A percentile compares a stretch with the other conserved stretches of the same genome.
phyloP scores from a whole-genome alignment of 768 basidiomycete species.

The Boletus patriciae region DNA sequence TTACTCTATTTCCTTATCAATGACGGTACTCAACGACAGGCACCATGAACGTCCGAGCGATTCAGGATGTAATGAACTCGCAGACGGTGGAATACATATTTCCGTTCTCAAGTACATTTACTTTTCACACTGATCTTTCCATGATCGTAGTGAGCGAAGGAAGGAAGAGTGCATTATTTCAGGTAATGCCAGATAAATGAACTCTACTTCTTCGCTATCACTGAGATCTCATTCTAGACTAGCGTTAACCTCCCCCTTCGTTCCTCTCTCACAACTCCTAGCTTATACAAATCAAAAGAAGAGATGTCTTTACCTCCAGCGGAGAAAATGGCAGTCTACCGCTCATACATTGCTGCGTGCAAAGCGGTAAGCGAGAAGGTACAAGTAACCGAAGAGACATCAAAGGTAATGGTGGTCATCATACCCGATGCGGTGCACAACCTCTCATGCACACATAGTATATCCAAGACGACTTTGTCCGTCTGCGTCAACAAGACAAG shows the following conservation, averaged over 20 bases:
- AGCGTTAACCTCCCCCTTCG: constrained; percentile 53
- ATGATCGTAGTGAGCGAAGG: constrained; percentile 64
- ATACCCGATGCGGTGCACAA: neutral
- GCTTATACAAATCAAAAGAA: constrained; percentile 51
- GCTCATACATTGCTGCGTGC: constrained; percentile 60
- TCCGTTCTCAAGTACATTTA: constrained; percentile 66
- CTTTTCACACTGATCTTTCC: constrained; percentile 73
- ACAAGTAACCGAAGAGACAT: constrained; percentile 51
- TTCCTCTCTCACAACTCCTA: constrained; percentile 26
- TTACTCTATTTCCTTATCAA: neutral
- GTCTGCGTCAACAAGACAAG: constrained; percentile 39
- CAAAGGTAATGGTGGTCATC: constrained; percentile 46
- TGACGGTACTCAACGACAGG: constrained; percentile 40
- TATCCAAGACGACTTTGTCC: constrained; percentile 75
- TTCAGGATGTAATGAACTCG: constrained; percentile 60
- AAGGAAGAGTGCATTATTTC: constrained; percentile 68
- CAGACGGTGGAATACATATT: constrained; percentile 76
- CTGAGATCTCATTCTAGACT: constrained; percentile 44
- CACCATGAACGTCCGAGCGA: constrained; percentile 57
- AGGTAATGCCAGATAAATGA: constrained; percentile 40
- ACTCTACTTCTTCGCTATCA: neutral
- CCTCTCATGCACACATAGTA: constrained; percentile 42
- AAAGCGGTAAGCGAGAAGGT: constrained; percentile 49
- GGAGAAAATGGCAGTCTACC: constrained; percentile 53
- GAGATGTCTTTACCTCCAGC: constrained; percentile 45